These are phyloP conservation scores for Exserohilum turcica DNA, from an alignment of 2,329 filamentous ascomycete genomes.

Conservation along the genomic window DNA sequence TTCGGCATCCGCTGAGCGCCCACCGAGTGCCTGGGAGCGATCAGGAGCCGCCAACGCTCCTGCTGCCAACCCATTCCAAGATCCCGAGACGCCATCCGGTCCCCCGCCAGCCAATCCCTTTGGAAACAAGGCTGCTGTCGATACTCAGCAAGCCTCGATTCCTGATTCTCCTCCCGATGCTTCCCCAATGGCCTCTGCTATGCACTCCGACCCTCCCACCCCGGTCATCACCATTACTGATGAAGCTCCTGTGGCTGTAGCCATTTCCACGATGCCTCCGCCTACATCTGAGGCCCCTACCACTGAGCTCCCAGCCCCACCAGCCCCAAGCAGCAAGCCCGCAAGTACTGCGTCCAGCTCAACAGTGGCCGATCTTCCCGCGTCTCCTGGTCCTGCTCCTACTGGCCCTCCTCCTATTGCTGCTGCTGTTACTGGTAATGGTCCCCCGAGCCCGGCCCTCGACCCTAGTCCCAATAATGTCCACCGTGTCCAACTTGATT, in stretches of 20 bases:
- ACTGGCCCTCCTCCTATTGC: constrained; percentile 52
- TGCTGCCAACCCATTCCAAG: constrained; percentile 73
- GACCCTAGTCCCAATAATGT: constrained; percentile 63
- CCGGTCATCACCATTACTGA: constrained; percentile 51
- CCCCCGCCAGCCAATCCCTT: constrained; percentile 63
- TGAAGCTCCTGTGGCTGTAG: constrained; percentile 47
- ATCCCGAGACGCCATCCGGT: constrained; percentile 40
- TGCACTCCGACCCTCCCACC: constrained; percentile 40
- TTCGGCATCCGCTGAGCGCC: constrained; percentile 23
- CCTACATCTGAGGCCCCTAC: constrained; percentile 33
- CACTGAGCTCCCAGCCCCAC: constrained; percentile 27
- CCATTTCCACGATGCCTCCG: constrained; percentile 37
- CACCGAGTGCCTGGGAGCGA: constrained; percentile 48
- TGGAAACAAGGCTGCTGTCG: constrained; percentile 46
- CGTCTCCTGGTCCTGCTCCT: constrained; percentile 55
- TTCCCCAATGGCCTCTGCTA: constrained; percentile 24
- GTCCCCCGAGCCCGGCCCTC: constrained; percentile 62
- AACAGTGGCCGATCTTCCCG: constrained; percentile 64
- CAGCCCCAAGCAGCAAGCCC: constrained; percentile 59
- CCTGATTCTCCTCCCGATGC: constrained; percentile 33
- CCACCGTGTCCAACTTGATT: constrained; percentile 92
- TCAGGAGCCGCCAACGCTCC: constrained; percentile 45
- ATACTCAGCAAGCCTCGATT: constrained; percentile 37
- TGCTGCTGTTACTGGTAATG: constrained; percentile 64
- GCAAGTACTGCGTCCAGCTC: constrained; percentile 58